phyloP scores from a whole-genome alignment of 805 yeast species.

The Kodamaea hsintzibuensis region DNA sequence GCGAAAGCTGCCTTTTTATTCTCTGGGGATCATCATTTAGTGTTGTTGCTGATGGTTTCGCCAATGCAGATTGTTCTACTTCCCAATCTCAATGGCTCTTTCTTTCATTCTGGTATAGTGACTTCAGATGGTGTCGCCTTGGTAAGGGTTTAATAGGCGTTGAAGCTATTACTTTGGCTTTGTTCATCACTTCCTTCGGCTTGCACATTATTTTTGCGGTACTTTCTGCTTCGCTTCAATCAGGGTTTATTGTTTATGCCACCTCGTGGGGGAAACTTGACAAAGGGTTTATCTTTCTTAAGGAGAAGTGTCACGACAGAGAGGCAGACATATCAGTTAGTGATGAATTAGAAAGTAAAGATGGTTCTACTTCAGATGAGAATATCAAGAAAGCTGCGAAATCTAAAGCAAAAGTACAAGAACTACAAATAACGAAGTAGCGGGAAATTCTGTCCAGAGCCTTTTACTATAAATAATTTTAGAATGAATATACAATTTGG shows the following conservation, averaged over 20 bases:
- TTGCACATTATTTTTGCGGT: slow-evolving; percentile 17
- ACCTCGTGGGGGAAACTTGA: not conserved
- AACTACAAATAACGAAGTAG: no score
- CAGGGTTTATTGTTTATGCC: not conserved
- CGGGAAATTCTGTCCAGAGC: no score
- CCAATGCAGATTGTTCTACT: slow-evolving; percentile 13
- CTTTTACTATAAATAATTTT: no score
- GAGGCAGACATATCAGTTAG: not conserved
- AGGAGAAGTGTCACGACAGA: not conserved
- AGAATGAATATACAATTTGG: no score
- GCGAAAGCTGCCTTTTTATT: slow-evolving; percentile 18
- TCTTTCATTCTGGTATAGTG: not conserved
- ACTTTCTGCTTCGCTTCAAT: slow-evolving; percentile 15
- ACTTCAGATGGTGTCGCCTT: slow-evolving; percentile 16
- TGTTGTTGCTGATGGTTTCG: slow-evolving; percentile 20
- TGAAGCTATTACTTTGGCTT: slow-evolving; percentile 22
- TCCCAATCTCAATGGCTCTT: not conserved
- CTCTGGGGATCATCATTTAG: slow-evolving; percentile 28
- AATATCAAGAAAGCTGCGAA: no score
- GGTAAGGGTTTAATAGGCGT: slow-evolving; percentile 25
- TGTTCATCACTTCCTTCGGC: slow-evolving; percentile 19
- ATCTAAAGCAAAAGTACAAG: no score
- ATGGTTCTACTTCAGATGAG: no score
- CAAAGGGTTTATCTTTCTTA: not conserved
- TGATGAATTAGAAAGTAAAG: not conserved